Base-by-base conservation (phyloP, 2,329 filamentous ascomycete species). In the Penicillium sp. region DNA sequence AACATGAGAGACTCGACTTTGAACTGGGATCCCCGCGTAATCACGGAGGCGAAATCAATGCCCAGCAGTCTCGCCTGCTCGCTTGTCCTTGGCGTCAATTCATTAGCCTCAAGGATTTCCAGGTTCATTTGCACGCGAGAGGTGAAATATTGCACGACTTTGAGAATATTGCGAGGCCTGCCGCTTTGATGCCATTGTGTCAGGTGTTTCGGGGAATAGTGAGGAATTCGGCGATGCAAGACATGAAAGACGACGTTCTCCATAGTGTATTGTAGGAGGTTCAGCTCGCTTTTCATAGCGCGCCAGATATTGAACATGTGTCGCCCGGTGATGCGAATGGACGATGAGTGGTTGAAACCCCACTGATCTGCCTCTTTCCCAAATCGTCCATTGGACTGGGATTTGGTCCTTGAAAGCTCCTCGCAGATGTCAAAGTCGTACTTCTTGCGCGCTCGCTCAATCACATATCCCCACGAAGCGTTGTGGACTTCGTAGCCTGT, bases 1-100 rank as follows among this genome's bases (percentile, higher is more conserved):
- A 97, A 96, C 93, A 98, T 97, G 60, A 96, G 83, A 1, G 91
- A 96, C 70, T 98, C 93, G 35, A 98, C 93, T 67, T 98, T 98
- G 78, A 94, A 97, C 64, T 98, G 93, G 0, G 90, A 97, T 15
- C 93, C 93, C 48, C 93, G 81, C 6, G 87, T 91, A 63, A 96
- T 93, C 48, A 98, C 93, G 0, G 90, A 95, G 67, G 91, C 95
- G 72, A 98, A 98, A 69, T 98, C 93, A 0, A 97, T 86, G 0
- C 93, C 93, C 3, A 98, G 77, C 10, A 98, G 75, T 10, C 93
- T 83, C 8, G 93, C 93, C 68, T 98, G 93, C 67, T 98, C 93
- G 60, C 89, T 95, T 0, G 89, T 97, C 47, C 91, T 80, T 1
- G 89, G 75, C 33, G 97, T 82, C 21, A 97, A 75, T 63, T 96